These are phyloP conservation scores for Xylaria venustula DNA, from an alignment of 495 filamentous ascomycete species.

Conservation along the genomic window DNA sequence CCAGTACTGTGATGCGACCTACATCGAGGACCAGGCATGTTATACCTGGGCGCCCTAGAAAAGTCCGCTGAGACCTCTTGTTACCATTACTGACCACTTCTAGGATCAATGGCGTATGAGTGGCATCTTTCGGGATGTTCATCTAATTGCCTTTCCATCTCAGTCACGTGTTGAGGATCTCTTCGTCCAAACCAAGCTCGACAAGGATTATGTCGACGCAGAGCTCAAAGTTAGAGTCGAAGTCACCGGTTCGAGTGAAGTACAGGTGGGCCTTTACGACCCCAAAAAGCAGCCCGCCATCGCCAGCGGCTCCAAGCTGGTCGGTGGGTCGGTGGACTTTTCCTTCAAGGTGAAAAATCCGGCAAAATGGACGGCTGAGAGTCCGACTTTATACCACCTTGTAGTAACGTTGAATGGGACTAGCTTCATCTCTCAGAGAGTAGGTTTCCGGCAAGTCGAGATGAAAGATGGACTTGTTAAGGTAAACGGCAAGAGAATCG, in stretches of 20 bases:
- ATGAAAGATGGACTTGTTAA: slow-evolving; percentile 54
- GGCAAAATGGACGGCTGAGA: slow-evolving; percentile 66
- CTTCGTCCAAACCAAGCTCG: slow-evolving; percentile 53
- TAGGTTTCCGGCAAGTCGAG: slow-evolving; percentile 62
- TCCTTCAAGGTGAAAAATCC: slow-evolving; percentile 45
- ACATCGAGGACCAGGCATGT: slow-evolving; percentile 62
- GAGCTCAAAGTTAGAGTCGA: slow-evolving; percentile 47
- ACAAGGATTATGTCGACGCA: slow-evolving; percentile 54
- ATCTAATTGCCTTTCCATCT: slow-evolving; percentile 54
- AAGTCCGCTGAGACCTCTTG: not conserved
- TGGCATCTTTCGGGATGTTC: slow-evolving; percentile 60
- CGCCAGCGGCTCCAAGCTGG: slow-evolving; percentile 10
- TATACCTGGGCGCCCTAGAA: not conserved
- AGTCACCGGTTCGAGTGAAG: slow-evolving; percentile 25
- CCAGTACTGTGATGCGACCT: slow-evolving; percentile 61
- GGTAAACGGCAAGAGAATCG: slow-evolving; percentile 58
- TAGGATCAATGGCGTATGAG: slow-evolving; percentile 43
- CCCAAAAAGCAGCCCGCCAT: slow-evolving; percentile 21
- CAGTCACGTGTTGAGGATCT: slow-evolving; percentile 57
- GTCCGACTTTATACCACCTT: slow-evolving; percentile 57
- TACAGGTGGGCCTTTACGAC: slow-evolving; percentile 37
- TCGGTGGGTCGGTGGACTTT: slow-evolving; percentile 28
- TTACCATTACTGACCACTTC: not conserved
- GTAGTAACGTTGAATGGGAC: slow-evolving; percentile 32
- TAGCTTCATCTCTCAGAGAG: slow-evolving; percentile 40